Conservation (phyloP, 202 grass and related monocot species). For the Alloteropsis angusta region DNA sequence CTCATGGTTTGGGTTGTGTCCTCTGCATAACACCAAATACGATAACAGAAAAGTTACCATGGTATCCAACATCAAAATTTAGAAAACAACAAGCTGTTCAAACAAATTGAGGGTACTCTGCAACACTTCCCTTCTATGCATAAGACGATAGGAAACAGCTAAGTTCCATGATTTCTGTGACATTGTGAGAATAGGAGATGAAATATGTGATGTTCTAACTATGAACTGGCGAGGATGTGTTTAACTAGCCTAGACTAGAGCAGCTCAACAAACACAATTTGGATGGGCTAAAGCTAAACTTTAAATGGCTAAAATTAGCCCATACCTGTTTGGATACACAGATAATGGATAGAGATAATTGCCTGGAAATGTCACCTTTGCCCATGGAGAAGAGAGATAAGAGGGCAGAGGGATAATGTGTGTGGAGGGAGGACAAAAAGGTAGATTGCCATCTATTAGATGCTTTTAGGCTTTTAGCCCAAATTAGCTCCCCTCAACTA, state of each 20-base stretch:
- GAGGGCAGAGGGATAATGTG: too few species aligned
- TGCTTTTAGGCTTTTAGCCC: too few species aligned
- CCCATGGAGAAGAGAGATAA: too few species aligned
- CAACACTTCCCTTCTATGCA: background rate
- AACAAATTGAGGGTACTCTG: background rate
- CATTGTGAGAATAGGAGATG: background rate
- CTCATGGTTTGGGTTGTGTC: slow-evolving; percentile 12
- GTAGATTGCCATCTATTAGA: too few species aligned
- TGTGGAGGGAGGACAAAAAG: too few species aligned
- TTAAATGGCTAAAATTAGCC: too few species aligned
- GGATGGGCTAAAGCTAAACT: too few species aligned
- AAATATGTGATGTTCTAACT: background rate
- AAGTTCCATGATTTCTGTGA: background rate
- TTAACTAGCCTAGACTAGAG: slow-evolving; percentile 4
- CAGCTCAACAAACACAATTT: background rate
- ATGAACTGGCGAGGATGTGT: background rate
- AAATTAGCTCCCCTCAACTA: too few species aligned
- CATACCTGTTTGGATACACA: too few species aligned
- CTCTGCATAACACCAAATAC: slow-evolving; percentile 36
- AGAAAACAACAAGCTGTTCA: background rate
- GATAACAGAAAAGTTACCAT: background rate
- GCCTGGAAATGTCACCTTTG: too few species aligned
- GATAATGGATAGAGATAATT: too few species aligned
- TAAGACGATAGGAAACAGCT: background rate
- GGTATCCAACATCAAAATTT: background rate